Conservation (phyloP, 495 filamentous ascomycete genomes). For the Penicillium coffeae region DNA sequence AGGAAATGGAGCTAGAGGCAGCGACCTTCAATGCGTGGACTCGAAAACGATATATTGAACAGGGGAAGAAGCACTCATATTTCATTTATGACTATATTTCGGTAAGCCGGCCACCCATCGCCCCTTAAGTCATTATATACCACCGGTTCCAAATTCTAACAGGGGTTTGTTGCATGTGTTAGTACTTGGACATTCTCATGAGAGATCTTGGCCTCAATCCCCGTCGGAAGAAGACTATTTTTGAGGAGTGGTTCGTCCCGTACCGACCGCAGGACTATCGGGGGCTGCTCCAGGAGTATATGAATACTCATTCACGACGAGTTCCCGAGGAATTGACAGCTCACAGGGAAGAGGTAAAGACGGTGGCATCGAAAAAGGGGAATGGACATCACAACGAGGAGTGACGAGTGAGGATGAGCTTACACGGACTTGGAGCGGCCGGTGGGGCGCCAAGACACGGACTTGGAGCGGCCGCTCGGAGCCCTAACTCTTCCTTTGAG, state of each 20-base stretch:
- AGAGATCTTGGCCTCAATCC: conserved; percentile 1
- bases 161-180: not conserved
- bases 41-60: conserved; percentile 31
- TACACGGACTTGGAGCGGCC: conserved; percentile 1
- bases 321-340: too few species aligned
- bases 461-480: conserved; percentile 1
- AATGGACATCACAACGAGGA: not conserved
- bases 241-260: conserved; percentile 2
- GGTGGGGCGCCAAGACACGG: not conserved
- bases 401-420: not conserved
- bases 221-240: not conserved
- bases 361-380: not conserved
- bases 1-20: conserved; percentile 29
- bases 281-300: conserved; percentile 2
- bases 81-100: conserved; percentile 23
- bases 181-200: conserved; percentile 1
- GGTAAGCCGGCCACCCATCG: not conserved
- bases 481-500: not conserved
- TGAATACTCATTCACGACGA: not conserved
- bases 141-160: not conserved
- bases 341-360: not conserved
- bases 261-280: conserved; percentile 1
- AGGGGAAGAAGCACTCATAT: conserved; percentile 21
- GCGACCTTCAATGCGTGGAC: conserved; percentile 35
- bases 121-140: not conserved